Evolutionary conservation across 1,284 basidiomycete species (phyloP).

Genomic region (Lentinus polychrous): DNA sequence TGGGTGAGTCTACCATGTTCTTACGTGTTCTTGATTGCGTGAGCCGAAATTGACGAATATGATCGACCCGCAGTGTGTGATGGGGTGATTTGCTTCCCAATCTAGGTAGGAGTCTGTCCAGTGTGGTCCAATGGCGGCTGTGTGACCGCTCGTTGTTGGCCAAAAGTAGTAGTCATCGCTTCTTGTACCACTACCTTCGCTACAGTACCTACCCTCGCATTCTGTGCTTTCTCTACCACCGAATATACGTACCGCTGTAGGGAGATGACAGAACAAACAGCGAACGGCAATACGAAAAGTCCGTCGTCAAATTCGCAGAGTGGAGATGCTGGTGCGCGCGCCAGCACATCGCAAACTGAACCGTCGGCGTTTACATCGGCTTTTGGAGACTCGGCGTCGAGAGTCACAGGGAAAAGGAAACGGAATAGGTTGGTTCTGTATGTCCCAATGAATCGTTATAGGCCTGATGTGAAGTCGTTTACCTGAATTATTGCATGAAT

Average conservation of each 20-base stretch:
- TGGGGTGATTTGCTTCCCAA: neutral
- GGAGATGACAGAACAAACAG: no score
- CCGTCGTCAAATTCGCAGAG: neutral
- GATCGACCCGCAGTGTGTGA: neutral
- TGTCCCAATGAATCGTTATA: slow-evolving; percentile 5
- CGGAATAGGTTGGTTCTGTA: slow-evolving; percentile 18
- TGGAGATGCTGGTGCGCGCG: neutral
- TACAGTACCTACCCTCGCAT: no score
- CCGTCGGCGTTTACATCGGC: slow-evolving; percentile 13
- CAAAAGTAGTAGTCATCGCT: neutral
- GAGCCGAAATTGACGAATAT: neutral
- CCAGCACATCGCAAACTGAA: neutral
- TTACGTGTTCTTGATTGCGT: neutral
- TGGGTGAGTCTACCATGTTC: slow-evolving; percentile 45
- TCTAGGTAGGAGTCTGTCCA: neutral
- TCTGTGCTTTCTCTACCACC: neutral
- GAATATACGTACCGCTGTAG: no score
- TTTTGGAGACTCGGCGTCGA: slow-evolving; percentile 10
- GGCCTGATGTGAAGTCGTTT: neutral
- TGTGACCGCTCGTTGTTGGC: neutral
- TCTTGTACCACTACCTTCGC: neutral
- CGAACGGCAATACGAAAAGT: neutral
- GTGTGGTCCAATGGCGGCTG: no score
- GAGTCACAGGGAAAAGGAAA: slow-evolving; percentile 7
- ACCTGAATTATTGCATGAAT: neutral